These are phyloP conservation scores for Lactarius sanguifluus DNA, from an alignment of 768 basidiomycete species.

Conservation along the genomic window DNA sequence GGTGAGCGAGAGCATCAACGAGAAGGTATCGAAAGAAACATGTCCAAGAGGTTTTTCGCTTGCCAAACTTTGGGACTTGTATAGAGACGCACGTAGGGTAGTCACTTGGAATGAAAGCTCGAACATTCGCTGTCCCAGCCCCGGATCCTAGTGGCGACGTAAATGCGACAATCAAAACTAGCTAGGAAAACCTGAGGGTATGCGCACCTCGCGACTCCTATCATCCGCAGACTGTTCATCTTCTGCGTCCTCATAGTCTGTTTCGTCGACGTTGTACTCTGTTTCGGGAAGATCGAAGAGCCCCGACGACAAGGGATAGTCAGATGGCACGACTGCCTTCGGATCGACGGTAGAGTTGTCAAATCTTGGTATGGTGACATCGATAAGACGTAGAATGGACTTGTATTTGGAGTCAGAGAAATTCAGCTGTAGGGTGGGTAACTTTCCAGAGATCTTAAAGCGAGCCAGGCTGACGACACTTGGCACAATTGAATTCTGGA, in stretches of 20 bases:
- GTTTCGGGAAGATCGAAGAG: slow-evolving; percentile 54
- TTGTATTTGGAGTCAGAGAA: slow-evolving; percentile 90
- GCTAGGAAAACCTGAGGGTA: background rate
- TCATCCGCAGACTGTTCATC: slow-evolving; percentile 68
- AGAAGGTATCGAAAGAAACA: slow-evolving; percentile 76
- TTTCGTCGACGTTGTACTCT: slow-evolving; percentile 70
- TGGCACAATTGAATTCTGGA: slow-evolving; percentile 92
- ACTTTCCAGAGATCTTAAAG: slow-evolving; percentile 86
- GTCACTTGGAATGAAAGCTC: slow-evolving; percentile 89
- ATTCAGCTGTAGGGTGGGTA: slow-evolving; percentile 88
- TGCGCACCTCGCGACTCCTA: slow-evolving; percentile 48
- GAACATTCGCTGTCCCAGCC: slow-evolving; percentile 62
- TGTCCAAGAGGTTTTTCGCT: slow-evolving; percentile 76
- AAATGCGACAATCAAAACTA: background rate
- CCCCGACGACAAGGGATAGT: slow-evolving; percentile 53
- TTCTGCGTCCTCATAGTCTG: slow-evolving; percentile 41
- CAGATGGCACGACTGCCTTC: slow-evolving; percentile 29
- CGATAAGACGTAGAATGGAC: slow-evolving; percentile 87
- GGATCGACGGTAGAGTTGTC: slow-evolving; percentile 40
- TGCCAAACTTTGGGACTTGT: slow-evolving; percentile 60
- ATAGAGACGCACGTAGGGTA: slow-evolving; percentile 74
- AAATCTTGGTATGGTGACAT: slow-evolving; percentile 86
- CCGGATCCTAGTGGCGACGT: slow-evolving; percentile 36
- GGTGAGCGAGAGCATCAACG: slow-evolving; percentile 67
- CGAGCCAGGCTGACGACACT: slow-evolving; percentile 76